Evolutionary conservation across 2,329 filamentous ascomycete genomes (phyloP).

Genomic region (Beauveria varroae): DNA sequence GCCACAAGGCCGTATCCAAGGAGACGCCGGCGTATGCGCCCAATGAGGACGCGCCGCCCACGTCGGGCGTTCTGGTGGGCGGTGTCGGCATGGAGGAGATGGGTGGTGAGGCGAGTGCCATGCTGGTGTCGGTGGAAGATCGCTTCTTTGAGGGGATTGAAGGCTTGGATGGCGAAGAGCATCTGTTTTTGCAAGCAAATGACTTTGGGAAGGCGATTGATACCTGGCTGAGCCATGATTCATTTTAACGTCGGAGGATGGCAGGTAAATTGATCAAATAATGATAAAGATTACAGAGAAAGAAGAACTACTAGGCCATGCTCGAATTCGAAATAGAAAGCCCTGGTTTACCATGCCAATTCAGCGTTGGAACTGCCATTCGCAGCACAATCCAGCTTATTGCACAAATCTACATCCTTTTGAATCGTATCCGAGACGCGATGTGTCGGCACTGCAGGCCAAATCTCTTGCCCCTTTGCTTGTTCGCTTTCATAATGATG

Average conservation of each 20-base stretch:
- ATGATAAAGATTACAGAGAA: neutral
- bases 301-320: too few relatives aligned
- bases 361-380: conserved; percentile 11
- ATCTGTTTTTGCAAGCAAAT: conserved; percentile 25
- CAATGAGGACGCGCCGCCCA: conserved; percentile 16
- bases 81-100: neutral
- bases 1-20: conserved; percentile 28
- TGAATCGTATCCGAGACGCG: conserved; percentile 17
- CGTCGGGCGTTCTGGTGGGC: neutral
- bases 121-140: conserved; percentile 14
- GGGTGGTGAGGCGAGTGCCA: neutral
- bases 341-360: conserved; percentile 5
- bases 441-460: conserved; percentile 20
- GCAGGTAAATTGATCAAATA: neutral
- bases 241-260: neutral
- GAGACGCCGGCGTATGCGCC: conserved; percentile 28
- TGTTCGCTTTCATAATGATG: conserved; percentile 20
- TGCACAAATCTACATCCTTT: conserved; percentile 22
- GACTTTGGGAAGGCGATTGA: conserved; percentile 29
- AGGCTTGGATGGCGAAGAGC: conserved; percentile 18
- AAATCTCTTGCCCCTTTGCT: conserved; percentile 20
- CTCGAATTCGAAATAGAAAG: too few relatives aligned
- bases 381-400: conserved; percentile 16
- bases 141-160: conserved; percentile 18
- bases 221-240: conserved; percentile 23